Base-by-base conservation (phyloP, 1,284 basidiomycete species). In the Trametes pubescens region DNA sequence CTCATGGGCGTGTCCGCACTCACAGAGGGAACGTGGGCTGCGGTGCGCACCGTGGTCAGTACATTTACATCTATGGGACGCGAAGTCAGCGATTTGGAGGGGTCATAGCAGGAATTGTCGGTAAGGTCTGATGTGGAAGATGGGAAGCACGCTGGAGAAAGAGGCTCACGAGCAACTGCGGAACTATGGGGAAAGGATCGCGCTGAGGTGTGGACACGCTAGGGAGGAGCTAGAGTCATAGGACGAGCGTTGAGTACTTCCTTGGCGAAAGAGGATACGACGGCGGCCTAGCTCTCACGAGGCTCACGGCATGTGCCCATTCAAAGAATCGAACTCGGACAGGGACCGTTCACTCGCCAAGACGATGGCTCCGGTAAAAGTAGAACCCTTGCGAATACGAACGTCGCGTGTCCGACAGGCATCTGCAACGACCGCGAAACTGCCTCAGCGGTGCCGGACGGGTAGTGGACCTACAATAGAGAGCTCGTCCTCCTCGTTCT, bases 401-500 rank as follows among this genome's bases (percentile, higher is more conserved):
- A 5, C 37, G 14, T 11, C 37, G 37, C 14, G 37, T 11, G 37
- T 38, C 37, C 10, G 37, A 13, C 3, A 38, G 10, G 14, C 46
- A 47, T 21, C 21, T 46, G 8, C 29, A 32, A 24, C n/a, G n/a
- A 24, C 13, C 11, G 37, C 37, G 14, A 16, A 38, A 38, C 3
- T 38, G 21, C 5, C 35, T 37, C 51, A 4, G 18, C 35, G 16
- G 51, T 21, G 18, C 29, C 29, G 29, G 13, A 51, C 3, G 24
- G n/a, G 47, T 4, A 32, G 26, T 51, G 48, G 48, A 59, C 40
- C 57, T 40, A 55, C 37, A 52, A 57, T 32, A 71, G 65, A 79
- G 40, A 88, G 72, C 73, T 81, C 86, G 16, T 84, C 78, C 67
- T 77, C 77, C 55, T 57, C 64, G 38, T 49, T 55, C 62, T 67